Evolutionary conservation across 257 asterid genomes (phyloP), one percentile per base, ranked within the genome.

Genomic region (Paulownia fortunei): DNA sequence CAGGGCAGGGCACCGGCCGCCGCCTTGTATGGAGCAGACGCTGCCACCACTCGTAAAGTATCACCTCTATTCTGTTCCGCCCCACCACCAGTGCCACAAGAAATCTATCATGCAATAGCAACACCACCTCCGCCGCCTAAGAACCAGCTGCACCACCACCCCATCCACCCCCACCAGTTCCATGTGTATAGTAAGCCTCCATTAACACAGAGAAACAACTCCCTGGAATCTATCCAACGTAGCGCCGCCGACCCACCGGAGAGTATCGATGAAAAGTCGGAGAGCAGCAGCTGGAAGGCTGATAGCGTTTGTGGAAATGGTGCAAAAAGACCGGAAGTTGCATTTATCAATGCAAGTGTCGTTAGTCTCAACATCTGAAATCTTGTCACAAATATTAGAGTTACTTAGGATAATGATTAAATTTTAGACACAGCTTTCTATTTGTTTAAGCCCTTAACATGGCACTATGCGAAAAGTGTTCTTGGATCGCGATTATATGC

Each of bases 221-320:
- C 92, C 0, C 94, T 90, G 0, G 97, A 85, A 2, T 91, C 96
- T 5, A 19, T 74, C 19, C 88, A 78, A 0, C 90, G 87, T 13
- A 90, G 91, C 16, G 87, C 83, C 0, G 94, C 91, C 0, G 91
- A 86, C 59, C 89, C 83, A 27, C 89, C 97, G 32, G 97, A 91
- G 83, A 92, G 97, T 58, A 94, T 94, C 10, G 98, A 89, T 8
- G 98, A 90, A 2, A 94, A 94, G 77, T 94, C 98, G 12, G 97
- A 92, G 83, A 89, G 97, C 74, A 83, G 97, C 8, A 90, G 97
- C 88, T 92, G 97, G 97, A 89, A 89, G 83, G 94, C 90, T 0
- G 97, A 92, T 36, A 91, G 96, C 82, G 88, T 86, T 61, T 88
- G 91, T 2, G 97, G 83, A 41, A 84, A 83, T 16, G 88, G 88